Evolutionary conservation across 345 rosid genomes (phyloP).

Genomic region (Eucalyptus tenuipes): DNA sequence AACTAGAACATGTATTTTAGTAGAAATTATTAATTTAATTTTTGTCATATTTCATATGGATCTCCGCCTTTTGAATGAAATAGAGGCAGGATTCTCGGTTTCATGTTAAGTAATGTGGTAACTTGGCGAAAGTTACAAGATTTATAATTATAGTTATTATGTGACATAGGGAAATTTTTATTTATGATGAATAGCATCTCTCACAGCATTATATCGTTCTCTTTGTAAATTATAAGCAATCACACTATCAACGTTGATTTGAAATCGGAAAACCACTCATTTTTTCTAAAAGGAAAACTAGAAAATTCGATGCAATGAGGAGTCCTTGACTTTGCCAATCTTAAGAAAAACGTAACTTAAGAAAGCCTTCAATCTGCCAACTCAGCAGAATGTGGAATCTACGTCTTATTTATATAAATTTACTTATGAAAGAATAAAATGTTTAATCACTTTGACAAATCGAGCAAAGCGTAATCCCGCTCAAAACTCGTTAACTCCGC

Average conservation of each 20-base stretch:
- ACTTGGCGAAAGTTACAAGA: not conserved
- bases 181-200: not conserved
- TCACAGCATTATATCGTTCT: not conserved
- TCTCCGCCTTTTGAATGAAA: not conserved
- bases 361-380: not conserved
- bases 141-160: not conserved
- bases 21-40: not conserved
- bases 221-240: not conserved
- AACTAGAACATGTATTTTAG: not conserved
- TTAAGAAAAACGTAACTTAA: not conserved
- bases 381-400: not conserved
- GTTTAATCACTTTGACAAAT: not conserved
- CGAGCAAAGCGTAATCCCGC: not conserved
- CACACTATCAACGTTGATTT: not conserved
- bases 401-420: not conserved
- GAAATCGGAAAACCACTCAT: not conserved
- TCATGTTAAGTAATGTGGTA: fast-evolving
- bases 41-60: not conserved
- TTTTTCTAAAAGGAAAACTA: not conserved
- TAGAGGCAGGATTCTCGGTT: not conserved
- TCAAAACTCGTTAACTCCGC: not conserved
- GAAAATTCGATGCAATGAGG: not conserved
- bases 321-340: not conserved
- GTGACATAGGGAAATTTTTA: not conserved
- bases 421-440: not conserved